Evolutionary conservation across 192 early-diverging fungal genomes (phyloP), one percentile per base, ranked within the genome.

Genomic region (Diversispora eburnea): DNA sequence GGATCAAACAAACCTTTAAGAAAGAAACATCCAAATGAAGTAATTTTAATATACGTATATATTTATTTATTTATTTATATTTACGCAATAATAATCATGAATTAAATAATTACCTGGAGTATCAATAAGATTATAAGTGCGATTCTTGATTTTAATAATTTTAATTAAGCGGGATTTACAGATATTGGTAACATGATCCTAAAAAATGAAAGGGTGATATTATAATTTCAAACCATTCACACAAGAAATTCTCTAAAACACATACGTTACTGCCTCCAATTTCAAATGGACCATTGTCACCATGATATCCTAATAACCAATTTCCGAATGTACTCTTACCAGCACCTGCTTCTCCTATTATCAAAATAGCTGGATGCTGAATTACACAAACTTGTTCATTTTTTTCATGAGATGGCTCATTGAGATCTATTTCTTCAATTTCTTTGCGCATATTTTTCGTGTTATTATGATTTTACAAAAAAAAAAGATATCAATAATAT

Each of bases 271-370:
- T n/a, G n/a, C n/a, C n/a, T 42, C 41, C 7, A 13, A 10, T 15
- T 43, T 63, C 13, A 4, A 43, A 63, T n/a, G 60, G 60, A 15
- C 60, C 60, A 41, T 20, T 3, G n/a, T 63, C 39, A 42, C 61
- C 61, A 42, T 63, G 61, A 20, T 15, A n/a, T 63, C 61, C 61
- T 5, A 63, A 63, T 3, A 63, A 42, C 61, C 61, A 63, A 43
- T 63, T 63, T 42, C 61, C 61, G 7, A 63, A 63, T 2, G 61
- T 63, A 43, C 61, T 63, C 15, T 63, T 63, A 17, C 61, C 61
- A 7, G 41, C 12, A 33, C 61, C 61, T 63, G 0, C 25, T 33
- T 33, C 25, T 33, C 25, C 25, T 1, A 33, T 33, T 33, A 33
- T 33, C 25, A 33, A 33, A 33, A 33, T 33, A 33, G 25, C 25